A percentile compares a stretch with the other conserved stretches of the same genome.
Conservation (phyloP, 129 eudicot genomes). For the Flaveria robusta region DNA sequence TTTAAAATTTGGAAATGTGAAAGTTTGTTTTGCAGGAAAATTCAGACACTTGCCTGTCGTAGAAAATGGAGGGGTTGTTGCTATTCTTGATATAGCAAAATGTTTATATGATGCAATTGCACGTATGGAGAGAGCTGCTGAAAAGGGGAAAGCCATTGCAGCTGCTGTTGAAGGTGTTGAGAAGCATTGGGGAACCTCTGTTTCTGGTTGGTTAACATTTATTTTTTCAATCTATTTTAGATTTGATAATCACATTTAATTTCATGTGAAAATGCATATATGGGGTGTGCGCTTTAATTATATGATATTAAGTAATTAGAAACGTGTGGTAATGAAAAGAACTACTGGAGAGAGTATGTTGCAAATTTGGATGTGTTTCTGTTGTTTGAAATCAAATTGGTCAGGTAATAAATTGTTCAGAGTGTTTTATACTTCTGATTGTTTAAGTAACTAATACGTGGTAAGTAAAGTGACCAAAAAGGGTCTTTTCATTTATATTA, state of each 20-base stretch:
- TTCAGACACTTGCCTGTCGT: slow-evolving; percentile 97
- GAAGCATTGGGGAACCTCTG: slow-evolving; percentile 86
- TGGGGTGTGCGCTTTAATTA: not conserved
- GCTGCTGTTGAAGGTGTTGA: slow-evolving; percentile 99
- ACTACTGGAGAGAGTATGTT: not conserved
- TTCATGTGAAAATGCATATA: not conserved
- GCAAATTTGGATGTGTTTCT: not conserved
- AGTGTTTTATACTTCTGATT: slow-evolving; percentile 1
- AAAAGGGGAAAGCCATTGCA: slow-evolving; percentile 97
- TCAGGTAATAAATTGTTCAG: not conserved
- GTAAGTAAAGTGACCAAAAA: not conserved
- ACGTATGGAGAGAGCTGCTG: slow-evolving; percentile 97
- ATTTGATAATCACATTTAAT: not conserved
- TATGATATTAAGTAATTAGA: not conserved
- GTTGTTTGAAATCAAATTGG: not conserved
- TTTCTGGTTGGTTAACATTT: slow-evolving; percentile 57
- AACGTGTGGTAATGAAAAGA: not conserved
- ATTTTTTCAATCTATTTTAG: not conserved
- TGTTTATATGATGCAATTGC: slow-evolving; percentile 97
- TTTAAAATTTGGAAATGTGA: not conserved
- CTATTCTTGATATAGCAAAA: slow-evolving; percentile 92
- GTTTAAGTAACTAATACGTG: not conserved
- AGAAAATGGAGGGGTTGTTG: slow-evolving; percentile 93
- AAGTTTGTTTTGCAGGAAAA: slow-evolving; percentile 59
- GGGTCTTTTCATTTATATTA: not conserved